Base-by-base conservation (phyloP, 2,329 filamentous ascomycete genomes). In the Cytospora piceicola region DNA sequence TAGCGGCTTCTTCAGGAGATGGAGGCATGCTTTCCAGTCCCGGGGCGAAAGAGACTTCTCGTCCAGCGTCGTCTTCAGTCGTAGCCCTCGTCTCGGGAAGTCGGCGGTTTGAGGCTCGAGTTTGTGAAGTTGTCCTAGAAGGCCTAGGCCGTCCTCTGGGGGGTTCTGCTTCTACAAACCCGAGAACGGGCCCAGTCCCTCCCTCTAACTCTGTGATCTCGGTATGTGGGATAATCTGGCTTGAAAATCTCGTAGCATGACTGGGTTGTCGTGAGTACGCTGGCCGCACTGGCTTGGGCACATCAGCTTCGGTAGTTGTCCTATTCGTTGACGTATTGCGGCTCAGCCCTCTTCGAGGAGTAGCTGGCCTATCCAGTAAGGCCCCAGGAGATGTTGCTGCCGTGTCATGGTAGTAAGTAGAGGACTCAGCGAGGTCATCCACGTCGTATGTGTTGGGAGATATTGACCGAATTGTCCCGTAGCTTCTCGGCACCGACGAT, bases 191-290 rank as follows among this genome's bases (percentile, higher is more conserved):
- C 0, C 88, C 89, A 0, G 85, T 80, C 1, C 84, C 86, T 64
- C 90, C 90, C 67, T 90, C 86, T 0, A 30, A 27, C 22, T 81
- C 80, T 3, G 86, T 85, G 27, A 93, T 83, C 67, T 83, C 85
- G 2, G 91, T 89, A 69, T 90, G 86, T 0, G 91, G 92, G 0
- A 92, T 87, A 0, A 91, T 87, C 7, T 86, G 87, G 59, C 90
- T 93, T 0, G 88, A 90, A 74, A 94, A 94, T 46, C 86, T 86
- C 54, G 85, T 80, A 15, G 82, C 78, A 1, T 83, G 72, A 1
- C 80, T 87, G 27, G 83, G 80, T 61, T 86, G 82, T 6, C 83
- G 78, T 2, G 84, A 84, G 85, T 75, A 17, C 77, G 76, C 8
- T 85, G 85, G 34, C 82, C 80, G 59, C 69, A 72, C 55, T 73